Conservation (phyloP, 345 rosid species). For the Citrus maxima region DNA sequence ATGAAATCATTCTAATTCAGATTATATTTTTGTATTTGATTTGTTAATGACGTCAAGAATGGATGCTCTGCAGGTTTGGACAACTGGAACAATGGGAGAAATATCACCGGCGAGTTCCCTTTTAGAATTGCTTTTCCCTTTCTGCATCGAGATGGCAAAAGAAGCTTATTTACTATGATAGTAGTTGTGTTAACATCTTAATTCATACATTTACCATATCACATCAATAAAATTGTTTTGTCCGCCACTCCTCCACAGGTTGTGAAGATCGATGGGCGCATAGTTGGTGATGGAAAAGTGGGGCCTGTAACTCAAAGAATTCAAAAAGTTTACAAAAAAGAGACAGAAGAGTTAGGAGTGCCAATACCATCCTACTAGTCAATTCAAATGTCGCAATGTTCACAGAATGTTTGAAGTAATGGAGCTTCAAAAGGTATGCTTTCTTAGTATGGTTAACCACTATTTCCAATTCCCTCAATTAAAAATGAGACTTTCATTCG, state of each 20-base stretch:
- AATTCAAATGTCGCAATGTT: neutral
- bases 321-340: slow-evolving; percentile 59
- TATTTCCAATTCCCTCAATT: neutral
- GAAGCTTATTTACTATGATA: neutral
- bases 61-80: slow-evolving; percentile 59
- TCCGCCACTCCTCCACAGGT: slow-evolving; percentile 33
- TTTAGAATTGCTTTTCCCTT: neutral
- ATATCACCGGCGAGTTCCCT: slow-evolving; percentile 58
- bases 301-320: slow-evolving; percentile 60
- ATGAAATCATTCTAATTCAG: neutral
- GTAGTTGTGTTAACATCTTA: neutral
- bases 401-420: slow-evolving; percentile 5
- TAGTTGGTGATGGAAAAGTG: slow-evolving; percentile 69
- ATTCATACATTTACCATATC: neutral
- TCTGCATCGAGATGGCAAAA: neutral
- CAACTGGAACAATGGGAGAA: slow-evolving; percentile 96
- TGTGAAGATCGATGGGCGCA: slow-evolving; percentile 67
- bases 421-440: neutral
- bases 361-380: slow-evolving; percentile 52
- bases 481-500: neutral
- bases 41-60: neutral
- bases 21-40: neutral
- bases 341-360: slow-evolving; percentile 63
- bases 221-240: neutral
- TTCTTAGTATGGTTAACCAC: neutral